phyloP scores from a whole-genome alignment of 176 grass and related monocot species.

The Phragmites australis region DNA sequence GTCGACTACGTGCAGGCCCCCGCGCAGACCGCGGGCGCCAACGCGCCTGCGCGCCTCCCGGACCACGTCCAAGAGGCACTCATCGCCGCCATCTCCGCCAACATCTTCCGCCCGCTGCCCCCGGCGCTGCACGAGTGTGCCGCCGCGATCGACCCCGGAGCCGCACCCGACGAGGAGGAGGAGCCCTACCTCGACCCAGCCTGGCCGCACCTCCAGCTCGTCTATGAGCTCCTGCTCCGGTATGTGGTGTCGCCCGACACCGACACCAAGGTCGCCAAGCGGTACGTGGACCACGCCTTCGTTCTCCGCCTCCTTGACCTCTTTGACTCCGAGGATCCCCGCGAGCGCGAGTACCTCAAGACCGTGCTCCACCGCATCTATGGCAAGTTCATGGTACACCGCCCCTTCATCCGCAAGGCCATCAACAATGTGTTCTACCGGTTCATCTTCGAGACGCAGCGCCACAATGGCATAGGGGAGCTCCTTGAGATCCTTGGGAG shows the following conservation, averaged over 20 bases:
- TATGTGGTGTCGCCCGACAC: slow-evolving; percentile 81
- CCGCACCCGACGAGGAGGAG: slow-evolving; percentile 74
- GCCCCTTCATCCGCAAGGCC: slow-evolving; percentile 78
- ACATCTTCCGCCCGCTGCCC: slow-evolving; percentile 76
- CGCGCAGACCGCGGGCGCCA: slow-evolving; percentile 28
- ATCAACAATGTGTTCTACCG: slow-evolving; percentile 92
- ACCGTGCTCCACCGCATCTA: slow-evolving; percentile 89
- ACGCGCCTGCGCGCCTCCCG: slow-evolving; percentile 48
- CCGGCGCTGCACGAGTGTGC: slow-evolving; percentile 60
- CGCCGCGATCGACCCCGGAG: slow-evolving; percentile 56
- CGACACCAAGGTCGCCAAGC: slow-evolving; percentile 85
- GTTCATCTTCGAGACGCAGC: slow-evolving; percentile 89
- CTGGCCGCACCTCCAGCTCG: slow-evolving; percentile 80
- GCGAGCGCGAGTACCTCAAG: slow-evolving; percentile 87
- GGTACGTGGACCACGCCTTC: slow-evolving; percentile 81
- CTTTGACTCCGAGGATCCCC: slow-evolving; percentile 82
- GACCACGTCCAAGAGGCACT: slow-evolving; percentile 82
- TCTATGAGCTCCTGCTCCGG: slow-evolving; percentile 82
- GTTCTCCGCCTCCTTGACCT: slow-evolving; percentile 75
- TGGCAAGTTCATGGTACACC: slow-evolving; percentile 94
- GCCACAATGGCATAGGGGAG: slow-evolving; percentile 75
- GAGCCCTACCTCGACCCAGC: slow-evolving; percentile 83
- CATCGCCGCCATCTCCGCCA: slow-evolving; percentile 57
- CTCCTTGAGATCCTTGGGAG: slow-evolving; percentile 85
- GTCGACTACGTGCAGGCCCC: slow-evolving; percentile 83